phyloP scores from a whole-genome alignment of 2,329 filamentous ascomycete genomes.

The Ophiocordyceps camponoti-saundersi region DNA sequence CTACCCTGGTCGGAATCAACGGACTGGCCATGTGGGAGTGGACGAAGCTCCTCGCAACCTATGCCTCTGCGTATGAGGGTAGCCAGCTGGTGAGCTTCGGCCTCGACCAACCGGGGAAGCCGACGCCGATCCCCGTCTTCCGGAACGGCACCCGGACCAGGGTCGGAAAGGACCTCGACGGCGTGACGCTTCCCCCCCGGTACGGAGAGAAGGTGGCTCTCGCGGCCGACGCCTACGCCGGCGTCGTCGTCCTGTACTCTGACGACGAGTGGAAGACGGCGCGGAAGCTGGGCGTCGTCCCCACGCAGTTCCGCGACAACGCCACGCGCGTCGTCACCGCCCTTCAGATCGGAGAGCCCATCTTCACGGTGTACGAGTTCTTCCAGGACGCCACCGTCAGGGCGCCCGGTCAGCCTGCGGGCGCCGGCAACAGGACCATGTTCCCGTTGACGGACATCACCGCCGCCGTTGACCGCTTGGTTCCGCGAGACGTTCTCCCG shows the following conservation, averaged over 20 bases:
- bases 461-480: not conserved
- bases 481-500: not conserved
- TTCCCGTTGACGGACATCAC: not conserved
- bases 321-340: conserved; percentile 3
- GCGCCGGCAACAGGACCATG: not conserved
- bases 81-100: conserved; percentile 19
- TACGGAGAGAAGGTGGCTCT: conserved; percentile 17
- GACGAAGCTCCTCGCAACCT: conserved; percentile 13
- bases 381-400: not conserved
- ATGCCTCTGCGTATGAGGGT: conserved; percentile 8
- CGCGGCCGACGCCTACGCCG: conserved; percentile 11
- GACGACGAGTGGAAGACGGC: conserved; percentile 17
- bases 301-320: conserved; percentile 5
- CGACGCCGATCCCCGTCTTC: not conserved
- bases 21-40: not conserved
- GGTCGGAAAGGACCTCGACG: conserved; percentile 8
- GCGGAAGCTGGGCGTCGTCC: conserved; percentile 16
- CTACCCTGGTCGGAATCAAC: conserved; percentile 3
- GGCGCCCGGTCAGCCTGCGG: not conserved
- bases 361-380: not conserved
- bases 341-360: conserved; percentile 2
- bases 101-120: not conserved
- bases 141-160: not conserved
- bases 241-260: conserved; percentile 18
- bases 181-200: conserved; percentile 14